Evolutionary conservation across 225 moss, liverwort and hornwort species (phyloP).

Genomic region (Rhytidiadelphus loreus): DNA sequence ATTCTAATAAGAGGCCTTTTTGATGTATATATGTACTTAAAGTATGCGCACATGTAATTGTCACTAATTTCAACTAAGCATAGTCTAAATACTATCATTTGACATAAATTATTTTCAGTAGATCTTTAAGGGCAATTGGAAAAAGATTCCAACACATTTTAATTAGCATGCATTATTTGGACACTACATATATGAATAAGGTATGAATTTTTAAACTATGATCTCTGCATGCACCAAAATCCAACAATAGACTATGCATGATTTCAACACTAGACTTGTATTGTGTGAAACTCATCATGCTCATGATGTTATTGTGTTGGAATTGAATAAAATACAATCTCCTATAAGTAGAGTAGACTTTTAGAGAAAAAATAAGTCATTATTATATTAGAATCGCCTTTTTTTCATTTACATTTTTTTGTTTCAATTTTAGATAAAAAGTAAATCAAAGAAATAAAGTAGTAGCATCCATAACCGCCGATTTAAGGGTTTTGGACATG

Average conservation of each 20-base stretch:
- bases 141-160: neutral
- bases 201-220: neutral
- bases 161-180: neutral
- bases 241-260: accelerated
- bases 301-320: no score
- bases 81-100: neutral
- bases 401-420: neutral
- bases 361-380: no score
- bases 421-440: neutral
- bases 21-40: neutral
- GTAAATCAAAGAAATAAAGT: no score
- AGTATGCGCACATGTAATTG: accelerated
- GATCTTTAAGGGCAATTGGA: neutral
- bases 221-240: neutral
- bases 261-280: neutral
- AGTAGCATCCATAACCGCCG: no score
- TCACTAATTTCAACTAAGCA: neutral
- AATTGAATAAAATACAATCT: neutral
- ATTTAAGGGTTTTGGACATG: no score
- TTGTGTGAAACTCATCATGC: neutral
- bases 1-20: neutral
- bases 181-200: accelerated
- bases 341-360: no score
- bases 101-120: neutral
- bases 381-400: neutral